Percentiles rank a stretch among this genome's conserved stretches.
Evolutionary conservation across 306 rosid genomes (phyloP).

Genomic region (Vigna radiata): DNA sequence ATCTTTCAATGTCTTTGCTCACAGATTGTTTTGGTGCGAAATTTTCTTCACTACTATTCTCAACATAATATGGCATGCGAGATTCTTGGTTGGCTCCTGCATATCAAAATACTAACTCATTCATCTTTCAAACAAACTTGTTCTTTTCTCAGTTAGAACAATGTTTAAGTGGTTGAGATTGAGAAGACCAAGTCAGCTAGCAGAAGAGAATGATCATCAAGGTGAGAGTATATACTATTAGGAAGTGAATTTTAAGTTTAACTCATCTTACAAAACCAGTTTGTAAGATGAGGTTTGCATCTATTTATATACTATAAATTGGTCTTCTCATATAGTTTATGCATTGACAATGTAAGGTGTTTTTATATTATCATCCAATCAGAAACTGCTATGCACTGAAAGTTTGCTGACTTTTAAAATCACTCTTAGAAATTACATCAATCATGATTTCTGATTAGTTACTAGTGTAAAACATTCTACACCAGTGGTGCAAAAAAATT

Average conservation of each 20-base stretch:
- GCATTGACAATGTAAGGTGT: not conserved
- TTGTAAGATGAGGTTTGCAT: too few relatives aligned
- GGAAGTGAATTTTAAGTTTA: too few relatives aligned
- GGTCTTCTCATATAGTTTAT: not conserved
- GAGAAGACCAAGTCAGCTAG: not conserved
- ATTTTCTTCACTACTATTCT: constrained; percentile 46
- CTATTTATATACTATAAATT: too few relatives aligned
- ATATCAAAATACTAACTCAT: not conserved
- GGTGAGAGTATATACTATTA: not conserved
- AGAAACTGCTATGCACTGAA: not conserved
- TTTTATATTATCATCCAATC: not conserved
- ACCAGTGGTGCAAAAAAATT: not conserved
- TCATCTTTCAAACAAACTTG: constrained; percentile 1
- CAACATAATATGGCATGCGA: constrained; percentile 40
- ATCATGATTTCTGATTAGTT: not conserved
- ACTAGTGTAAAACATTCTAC: not conserved
- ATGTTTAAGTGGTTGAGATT: not conserved
- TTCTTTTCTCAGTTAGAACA: not conserved
- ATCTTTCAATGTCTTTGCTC: constrained; percentile 38
- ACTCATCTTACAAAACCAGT: too few relatives aligned
- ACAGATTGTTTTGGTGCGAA: constrained; percentile 35
- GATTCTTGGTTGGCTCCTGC: constrained; percentile 52
- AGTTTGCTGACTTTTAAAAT: not conserved
- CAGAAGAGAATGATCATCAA: not conserved
- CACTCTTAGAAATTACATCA: not conserved